Percentiles rank a stretch among this genome's conserved stretches.
Evolutionary conservation across 805 yeast genomes (phyloP).

Genomic region (Cyberlindnera xishuangbannaensis): DNA sequence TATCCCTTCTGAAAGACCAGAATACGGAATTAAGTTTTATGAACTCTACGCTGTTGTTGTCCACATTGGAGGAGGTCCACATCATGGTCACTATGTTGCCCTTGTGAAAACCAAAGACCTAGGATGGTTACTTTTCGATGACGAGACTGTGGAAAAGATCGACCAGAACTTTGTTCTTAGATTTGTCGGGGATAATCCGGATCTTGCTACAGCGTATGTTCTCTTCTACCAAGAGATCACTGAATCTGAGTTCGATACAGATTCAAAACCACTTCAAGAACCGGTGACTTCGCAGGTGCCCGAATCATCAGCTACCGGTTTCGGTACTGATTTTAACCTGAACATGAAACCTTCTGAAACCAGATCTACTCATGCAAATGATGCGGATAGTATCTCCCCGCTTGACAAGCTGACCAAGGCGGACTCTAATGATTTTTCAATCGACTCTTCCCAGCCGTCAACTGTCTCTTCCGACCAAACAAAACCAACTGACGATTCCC

Average conservation of each 20-base stretch:
- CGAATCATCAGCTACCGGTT: conserved; percentile 3
- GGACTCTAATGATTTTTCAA: conserved; percentile 13
- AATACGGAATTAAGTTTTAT: conserved; percentile 49
- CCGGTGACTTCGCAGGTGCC: not conserved
- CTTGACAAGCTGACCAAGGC: conserved; percentile 14
- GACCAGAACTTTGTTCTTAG: conserved; percentile 76
- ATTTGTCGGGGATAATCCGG: conserved; percentile 84
- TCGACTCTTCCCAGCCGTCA: conserved; percentile 16
- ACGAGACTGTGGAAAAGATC: conserved; percentile 87
- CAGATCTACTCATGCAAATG: conserved; percentile 5
- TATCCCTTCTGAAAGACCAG: conserved; percentile 51
- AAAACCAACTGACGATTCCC: not conserved
- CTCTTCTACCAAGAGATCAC: conserved; percentile 68
- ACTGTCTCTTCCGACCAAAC: conserved; percentile 14
- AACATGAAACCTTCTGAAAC: conserved; percentile 6
- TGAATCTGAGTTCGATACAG: conserved; percentile 28
- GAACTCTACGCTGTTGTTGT: conserved; percentile 84
- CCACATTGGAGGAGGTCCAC: conserved; percentile 96
- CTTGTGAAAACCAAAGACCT: conserved; percentile 69
- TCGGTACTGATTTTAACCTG: conserved; percentile 13
- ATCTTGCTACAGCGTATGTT: conserved; percentile 88
- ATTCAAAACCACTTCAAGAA: not conserved
- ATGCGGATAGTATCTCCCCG: conserved; percentile 15
- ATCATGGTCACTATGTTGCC: conserved; percentile 94
- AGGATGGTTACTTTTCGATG: conserved; percentile 93